These are phyloP conservation scores for Kwoniella sp. DNA, from an alignment of 768 basidiomycete species.

Conservation along the genomic window DNA sequence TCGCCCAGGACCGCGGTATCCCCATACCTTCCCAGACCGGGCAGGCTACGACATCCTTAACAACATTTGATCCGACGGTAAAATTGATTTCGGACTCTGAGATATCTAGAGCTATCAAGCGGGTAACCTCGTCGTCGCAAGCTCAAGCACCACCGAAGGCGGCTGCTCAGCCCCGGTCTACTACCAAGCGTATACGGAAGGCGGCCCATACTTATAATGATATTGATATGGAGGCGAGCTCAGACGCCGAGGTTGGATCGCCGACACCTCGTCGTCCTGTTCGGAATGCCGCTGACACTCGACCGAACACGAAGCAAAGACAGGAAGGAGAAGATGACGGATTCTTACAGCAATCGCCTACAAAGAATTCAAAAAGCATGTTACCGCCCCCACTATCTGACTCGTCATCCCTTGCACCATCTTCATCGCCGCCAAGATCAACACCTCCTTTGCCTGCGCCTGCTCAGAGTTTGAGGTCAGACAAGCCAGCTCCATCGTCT, in stretches of 20 bases:
- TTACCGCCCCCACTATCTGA: background rate
- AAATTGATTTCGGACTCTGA: conserved; percentile 20
- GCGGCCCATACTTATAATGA: background rate
- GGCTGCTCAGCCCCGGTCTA: background rate
- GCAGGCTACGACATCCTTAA: background rate
- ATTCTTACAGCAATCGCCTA: background rate
- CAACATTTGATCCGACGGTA: conserved; percentile 5
- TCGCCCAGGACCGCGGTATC: conserved; percentile 21
- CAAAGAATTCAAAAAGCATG: background rate
- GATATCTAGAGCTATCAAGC: conserved; percentile 13
- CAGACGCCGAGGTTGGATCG: conserved; percentile 5
- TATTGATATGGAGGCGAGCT: background rate
- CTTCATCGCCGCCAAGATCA: conserved; percentile 12
- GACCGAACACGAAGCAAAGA: no score
- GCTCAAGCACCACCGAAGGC: background rate
- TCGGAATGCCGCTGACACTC: background rate
- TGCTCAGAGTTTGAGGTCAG: background rate
- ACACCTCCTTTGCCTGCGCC: background rate
- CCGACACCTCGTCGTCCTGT: conserved; percentile 16
- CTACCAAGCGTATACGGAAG: background rate
- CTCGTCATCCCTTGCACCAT: conserved; percentile 7
- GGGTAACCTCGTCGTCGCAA: background rate
- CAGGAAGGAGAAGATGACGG: background rate
- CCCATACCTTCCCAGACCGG: conserved; percentile 3
- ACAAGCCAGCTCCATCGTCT: conserved; percentile 1